Evolutionary conservation across 169 alveolate species (phyloP).

Genomic region (Plasmodium adleri): DNA sequence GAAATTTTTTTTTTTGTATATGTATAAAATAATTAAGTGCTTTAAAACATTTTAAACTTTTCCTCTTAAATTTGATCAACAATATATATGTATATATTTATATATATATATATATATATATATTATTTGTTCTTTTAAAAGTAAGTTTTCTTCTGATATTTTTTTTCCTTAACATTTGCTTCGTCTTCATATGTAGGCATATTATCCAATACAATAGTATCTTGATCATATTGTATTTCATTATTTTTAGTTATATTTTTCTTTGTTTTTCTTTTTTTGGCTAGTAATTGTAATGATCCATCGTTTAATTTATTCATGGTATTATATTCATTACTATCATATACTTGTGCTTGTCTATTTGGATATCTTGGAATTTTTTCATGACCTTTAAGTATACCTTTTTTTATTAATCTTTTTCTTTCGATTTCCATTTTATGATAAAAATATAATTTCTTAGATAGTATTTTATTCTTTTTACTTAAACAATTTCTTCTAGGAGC

Average conservation of each 20-base stretch:
- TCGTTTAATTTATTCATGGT: constrained; percentile 38
- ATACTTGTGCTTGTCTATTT: constrained; percentile 65
- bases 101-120: not conserved
- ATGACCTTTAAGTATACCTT: constrained; percentile 65
- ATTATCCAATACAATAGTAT: constrained; percentile 66
- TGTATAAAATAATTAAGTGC: too few species aligned
- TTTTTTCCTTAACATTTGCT: constrained; percentile 56
- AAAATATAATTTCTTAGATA: constrained; percentile 74
- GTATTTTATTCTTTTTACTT: constrained; percentile 71
- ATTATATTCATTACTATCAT: constrained; percentile 76
- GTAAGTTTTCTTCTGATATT: constrained; percentile 68
- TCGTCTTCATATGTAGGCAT: constrained; percentile 78
- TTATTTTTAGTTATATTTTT: constrained; percentile 11
- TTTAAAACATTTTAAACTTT: too few species aligned
- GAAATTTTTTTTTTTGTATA: too few species aligned
- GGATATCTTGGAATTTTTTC: constrained; percentile 75
- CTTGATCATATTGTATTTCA: constrained; percentile 30
- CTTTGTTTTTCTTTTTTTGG: constrained; percentile 72
- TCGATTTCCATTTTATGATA: constrained; percentile 71
- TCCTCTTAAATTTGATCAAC: not conserved
- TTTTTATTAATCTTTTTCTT: constrained; percentile 67
- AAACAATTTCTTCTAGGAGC: constrained; percentile 74
- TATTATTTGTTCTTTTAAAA: constrained; percentile 8
- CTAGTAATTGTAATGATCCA: constrained; percentile 65
- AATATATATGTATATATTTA: not conserved